Percentiles rank a stretch among this genome's conserved stretches.
Conservation (phyloP, 805 yeast genomes). For the Barnettozyma botsteinii region DNA sequence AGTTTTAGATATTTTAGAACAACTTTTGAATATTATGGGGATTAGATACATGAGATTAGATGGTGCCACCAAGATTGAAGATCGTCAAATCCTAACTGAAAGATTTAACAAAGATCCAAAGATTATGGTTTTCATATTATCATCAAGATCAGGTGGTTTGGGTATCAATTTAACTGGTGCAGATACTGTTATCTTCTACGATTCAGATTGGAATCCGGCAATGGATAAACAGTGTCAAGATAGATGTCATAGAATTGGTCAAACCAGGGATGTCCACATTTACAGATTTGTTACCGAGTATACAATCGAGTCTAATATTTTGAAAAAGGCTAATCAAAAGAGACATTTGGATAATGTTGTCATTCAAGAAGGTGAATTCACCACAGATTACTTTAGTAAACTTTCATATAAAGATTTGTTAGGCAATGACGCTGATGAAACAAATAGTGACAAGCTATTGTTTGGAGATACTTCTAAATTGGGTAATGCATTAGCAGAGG, state of each 20-base stretch:
- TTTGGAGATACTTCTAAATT: slow-evolving; percentile 35
- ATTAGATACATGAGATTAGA: slow-evolving; percentile 91
- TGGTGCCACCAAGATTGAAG: slow-evolving; percentile 97
- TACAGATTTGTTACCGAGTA: slow-evolving; percentile 93
- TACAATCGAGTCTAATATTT: slow-evolving; percentile 92
- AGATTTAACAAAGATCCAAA: slow-evolving; percentile 81
- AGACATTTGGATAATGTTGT: slow-evolving; percentile 89
- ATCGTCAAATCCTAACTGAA: slow-evolving; percentile 90
- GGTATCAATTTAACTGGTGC: slow-evolving; percentile 98
- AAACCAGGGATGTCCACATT: slow-evolving; percentile 94
- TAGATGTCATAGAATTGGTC: slow-evolving; percentile 98
- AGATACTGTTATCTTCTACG: slow-evolving; percentile 96
- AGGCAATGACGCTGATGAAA: slow-evolving; percentile 36
- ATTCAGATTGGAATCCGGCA: slow-evolving; percentile 99
- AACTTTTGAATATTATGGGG: slow-evolving; percentile 90
- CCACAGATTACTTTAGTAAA: slow-evolving; percentile 91
- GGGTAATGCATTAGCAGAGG: slow-evolving; percentile 72
- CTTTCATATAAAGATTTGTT: slow-evolving; percentile 80
- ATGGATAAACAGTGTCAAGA: slow-evolving; percentile 99
- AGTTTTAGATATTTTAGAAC: slow-evolving; percentile 88
- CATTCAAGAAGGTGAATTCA: slow-evolving; percentile 96
- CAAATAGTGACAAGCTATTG: slow-evolving; percentile 28
- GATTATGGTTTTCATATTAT: slow-evolving; percentile 85
- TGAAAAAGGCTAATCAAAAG: slow-evolving; percentile 92
- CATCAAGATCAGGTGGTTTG: slow-evolving; percentile 96